A percentile compares a stretch with the other conserved stretches of the same genome.
phyloP scores from a whole-genome alignment of 108 stramenopile species.

The Fragilariopsis cylindrus region DNA sequence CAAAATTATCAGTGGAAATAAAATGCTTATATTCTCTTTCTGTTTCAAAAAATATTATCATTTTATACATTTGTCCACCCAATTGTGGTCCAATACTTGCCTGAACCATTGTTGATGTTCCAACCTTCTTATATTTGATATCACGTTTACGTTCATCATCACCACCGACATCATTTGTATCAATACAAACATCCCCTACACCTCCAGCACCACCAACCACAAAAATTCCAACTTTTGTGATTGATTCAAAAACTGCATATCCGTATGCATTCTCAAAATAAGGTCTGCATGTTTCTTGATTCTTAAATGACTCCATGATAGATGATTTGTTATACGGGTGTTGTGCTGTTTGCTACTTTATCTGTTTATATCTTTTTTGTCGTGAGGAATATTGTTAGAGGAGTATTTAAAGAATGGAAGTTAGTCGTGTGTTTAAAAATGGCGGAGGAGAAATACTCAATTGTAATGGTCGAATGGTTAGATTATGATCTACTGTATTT shows the following conservation, averaged over 20 bases:
- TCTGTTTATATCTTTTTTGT: background rate
- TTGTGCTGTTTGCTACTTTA: too few relatives aligned
- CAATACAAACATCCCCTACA: constrained; percentile 32
- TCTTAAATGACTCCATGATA: constrained; percentile 47
- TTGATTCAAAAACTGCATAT: constrained; percentile 41
- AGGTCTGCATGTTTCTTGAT: constrained; percentile 39
- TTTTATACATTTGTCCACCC: constrained; percentile 45
- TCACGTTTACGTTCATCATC: constrained; percentile 1
- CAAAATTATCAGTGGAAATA: constrained; percentile 35
- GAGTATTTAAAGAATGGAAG: too few relatives aligned
- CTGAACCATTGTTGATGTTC: constrained; percentile 36
- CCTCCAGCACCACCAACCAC: constrained; percentile 46
- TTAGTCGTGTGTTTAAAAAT: too few relatives aligned
- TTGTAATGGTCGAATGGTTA: too few relatives aligned
- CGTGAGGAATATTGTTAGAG: too few relatives aligned
- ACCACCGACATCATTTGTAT: background rate
- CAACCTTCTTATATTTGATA: constrained; percentile 22
- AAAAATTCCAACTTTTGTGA: constrained; percentile 46
- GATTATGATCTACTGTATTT: too few relatives aligned
- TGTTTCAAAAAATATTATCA: constrained; percentile 52
- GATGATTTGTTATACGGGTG: background rate
- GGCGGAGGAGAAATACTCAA: too few relatives aligned
- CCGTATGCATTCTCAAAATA: constrained; percentile 47
- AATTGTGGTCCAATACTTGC: constrained; percentile 36
- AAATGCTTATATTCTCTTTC: constrained; percentile 38